Conservation (phyloP, 2,329 filamentous ascomycete genomes). For the Kalaharituber pfeilii region DNA sequence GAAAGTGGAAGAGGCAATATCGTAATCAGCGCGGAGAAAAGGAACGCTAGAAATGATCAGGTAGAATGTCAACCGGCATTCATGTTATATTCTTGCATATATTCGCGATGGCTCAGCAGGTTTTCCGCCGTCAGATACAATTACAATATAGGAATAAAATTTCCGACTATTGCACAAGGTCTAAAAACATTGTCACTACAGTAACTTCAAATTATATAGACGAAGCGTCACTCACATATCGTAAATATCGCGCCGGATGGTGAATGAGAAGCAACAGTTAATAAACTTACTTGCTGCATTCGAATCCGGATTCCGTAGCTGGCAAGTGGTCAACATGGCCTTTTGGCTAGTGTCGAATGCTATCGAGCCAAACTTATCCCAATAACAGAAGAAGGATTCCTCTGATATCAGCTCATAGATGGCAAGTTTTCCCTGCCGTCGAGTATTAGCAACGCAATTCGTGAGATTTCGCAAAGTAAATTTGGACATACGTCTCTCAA, state of each 20-base stretch:
- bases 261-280: constrained; percentile 94
- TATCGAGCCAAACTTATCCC: constrained; percentile 97
- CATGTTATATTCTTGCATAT: too few relatives aligned
- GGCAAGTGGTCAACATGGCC: constrained; percentile 84
- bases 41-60: too few relatives aligned
- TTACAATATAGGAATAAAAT: constrained; percentile 62
- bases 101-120: too few relatives aligned
- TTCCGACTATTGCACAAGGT: constrained; percentile 86
- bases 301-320: constrained; percentile 63
- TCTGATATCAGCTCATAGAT: constrained; percentile 92
- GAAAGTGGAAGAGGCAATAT: background rate
- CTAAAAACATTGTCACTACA: constrained; percentile 35
- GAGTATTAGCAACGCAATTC: constrained; percentile 2
- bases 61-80: too few relatives aligned
- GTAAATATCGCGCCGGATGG: constrained; percentile 82
- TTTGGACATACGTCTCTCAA: constrained; percentile 60
- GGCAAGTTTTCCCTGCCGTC: constrained; percentile 64
- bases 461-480: too few relatives aligned
- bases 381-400: constrained; percentile 87
- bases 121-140: too few relatives aligned
- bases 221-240: constrained; percentile 55
- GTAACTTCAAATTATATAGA: constrained; percentile 5
- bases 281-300: constrained; percentile 54
- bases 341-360: constrained; percentile 91
- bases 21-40: background rate